Evolutionary conservation across 1,284 basidiomycete species (phyloP).

Genomic region (Blastosporella zonata): DNA sequence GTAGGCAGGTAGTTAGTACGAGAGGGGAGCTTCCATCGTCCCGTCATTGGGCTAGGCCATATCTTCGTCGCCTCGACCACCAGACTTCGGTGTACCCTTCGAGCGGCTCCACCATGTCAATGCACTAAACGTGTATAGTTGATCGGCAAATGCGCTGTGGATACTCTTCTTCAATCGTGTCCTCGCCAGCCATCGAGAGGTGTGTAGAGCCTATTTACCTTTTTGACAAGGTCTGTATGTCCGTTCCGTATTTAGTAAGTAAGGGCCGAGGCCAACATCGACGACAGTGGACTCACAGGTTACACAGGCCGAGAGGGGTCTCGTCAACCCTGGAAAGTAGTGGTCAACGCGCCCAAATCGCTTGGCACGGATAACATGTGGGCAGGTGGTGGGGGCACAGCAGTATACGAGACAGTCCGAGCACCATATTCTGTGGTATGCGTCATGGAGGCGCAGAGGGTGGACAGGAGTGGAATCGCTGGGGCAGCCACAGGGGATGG

Average conservation of each 20-base stretch:
- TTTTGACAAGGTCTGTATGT: slow-evolving; percentile 11
- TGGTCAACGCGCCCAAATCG: slow-evolving; percentile 14
- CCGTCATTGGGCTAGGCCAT: background rate
- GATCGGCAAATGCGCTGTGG: background rate
- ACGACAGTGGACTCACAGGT: slow-evolving; percentile 16
- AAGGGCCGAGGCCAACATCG: background rate
- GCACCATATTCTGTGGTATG: slow-evolving; percentile 34
- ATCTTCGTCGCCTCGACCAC: background rate
- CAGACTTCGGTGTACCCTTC: background rate
- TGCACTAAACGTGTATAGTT: background rate
- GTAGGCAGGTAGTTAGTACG: background rate
- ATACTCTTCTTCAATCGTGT: background rate
- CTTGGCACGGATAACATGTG: slow-evolving; percentile 16
- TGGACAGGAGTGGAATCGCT: slow-evolving; percentile 27
- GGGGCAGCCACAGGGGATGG: slow-evolving; percentile 33
- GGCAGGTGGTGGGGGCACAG: slow-evolving; percentile 25
- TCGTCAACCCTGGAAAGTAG: slow-evolving; percentile 15
- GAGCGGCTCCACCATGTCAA: background rate
- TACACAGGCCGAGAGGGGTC: slow-evolving; percentile 16
- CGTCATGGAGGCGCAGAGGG: slow-evolving; percentile 30
- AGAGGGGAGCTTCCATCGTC: background rate
- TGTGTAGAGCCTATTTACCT: slow-evolving; percentile 3
- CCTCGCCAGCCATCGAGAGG: background rate
- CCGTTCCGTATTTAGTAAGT: background rate
- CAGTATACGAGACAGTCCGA: slow-evolving; percentile 30